Evolutionary conservation across 257 asterid genomes (phyloP), one percentile per base, ranked within the genome.

Genomic region (Petrea volubilis): DNA sequence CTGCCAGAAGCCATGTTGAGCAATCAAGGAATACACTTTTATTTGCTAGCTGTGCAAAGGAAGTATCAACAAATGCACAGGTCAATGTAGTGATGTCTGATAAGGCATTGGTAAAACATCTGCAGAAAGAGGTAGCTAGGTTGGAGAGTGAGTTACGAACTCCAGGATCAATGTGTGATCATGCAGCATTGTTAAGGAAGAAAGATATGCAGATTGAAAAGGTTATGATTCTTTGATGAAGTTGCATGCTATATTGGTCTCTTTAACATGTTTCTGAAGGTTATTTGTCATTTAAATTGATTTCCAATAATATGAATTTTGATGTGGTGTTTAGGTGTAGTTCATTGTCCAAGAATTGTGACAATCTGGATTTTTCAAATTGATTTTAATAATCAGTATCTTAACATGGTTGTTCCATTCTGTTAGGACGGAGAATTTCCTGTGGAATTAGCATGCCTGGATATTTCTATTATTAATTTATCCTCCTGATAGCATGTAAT

Each of bases 1-100:
- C 99, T 74, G 89, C 97, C 44, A 87, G 96, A 70, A 87, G 94
- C 79, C 98, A 95, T 73, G 97, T 92, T 63, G 99, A 95, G 81
- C 99, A 95, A 86, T 92, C 99, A 74, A 76, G 99, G 76, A 95
- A 95, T 70, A 92, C 99, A 28, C 99, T 85, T 66, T 78, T 84
- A 76, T 88, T 88, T 79, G 92, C 92, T 65, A 69, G 86, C 77
- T 95, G 98, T 67, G 99, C 99, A 52, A 95, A 95, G 87, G 98
- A 95, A 87, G 99, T 95, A 60, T 79, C 93, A 23, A 95, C 99
- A 59, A 95, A 92, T 76, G 99, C 99, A 62, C 91, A 88, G 81
- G 99, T 95, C 88, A 95, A 95, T 67, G 98, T 95, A 23, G 98
- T 95, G 80, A 87, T 95, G 97, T 92, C 99, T 82, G 99, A 95